Conservation (phyloP, 768 basidiomycete species). For the Tricholoma sp. region DNA sequence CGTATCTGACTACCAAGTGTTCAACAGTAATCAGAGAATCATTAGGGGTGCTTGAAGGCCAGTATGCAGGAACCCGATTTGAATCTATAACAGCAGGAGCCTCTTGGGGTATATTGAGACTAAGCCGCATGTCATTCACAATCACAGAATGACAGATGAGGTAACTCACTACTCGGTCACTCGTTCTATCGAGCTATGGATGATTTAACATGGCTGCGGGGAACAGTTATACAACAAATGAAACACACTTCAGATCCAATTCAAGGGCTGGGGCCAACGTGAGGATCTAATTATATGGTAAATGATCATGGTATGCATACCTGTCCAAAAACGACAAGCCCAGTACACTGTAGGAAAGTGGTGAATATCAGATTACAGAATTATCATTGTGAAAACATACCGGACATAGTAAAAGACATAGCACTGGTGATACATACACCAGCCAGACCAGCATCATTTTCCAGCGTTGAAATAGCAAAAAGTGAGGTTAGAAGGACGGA, state of each 20-base stretch:
- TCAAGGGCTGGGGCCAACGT: slow-evolving; percentile 45
- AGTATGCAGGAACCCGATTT: slow-evolving; percentile 81
- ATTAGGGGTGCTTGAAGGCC: slow-evolving; percentile 71
- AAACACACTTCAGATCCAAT: slow-evolving; percentile 65
- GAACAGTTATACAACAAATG: no score
- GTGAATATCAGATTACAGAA: no score
- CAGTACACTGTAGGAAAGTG: slow-evolving; percentile 33
- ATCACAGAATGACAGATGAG: background rate
- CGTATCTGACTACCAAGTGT: slow-evolving; percentile 75
- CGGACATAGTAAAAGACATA: slow-evolving; percentile 43
- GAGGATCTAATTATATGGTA: background rate
- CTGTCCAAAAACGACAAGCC: slow-evolving; percentile 48
- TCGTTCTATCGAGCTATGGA: slow-evolving; percentile 75
- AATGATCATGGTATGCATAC: slow-evolving; percentile 10
- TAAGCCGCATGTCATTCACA: slow-evolving; percentile 8
- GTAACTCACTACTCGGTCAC: slow-evolving; percentile 69
- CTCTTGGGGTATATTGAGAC: slow-evolving; percentile 78
- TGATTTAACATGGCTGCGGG: background rate
- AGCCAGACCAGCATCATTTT: slow-evolving; percentile 54
- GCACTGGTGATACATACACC: slow-evolving; percentile 74
- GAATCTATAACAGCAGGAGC: slow-evolving; percentile 72
- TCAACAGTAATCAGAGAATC: slow-evolving; percentile 62
- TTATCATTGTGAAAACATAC: slow-evolving; percentile 13
- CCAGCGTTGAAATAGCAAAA: slow-evolving; percentile 61
- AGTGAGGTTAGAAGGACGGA: slow-evolving; percentile 73